Base-by-base conservation (phyloP, 1,284 basidiomycete species). In the Boletus mariae region DNA sequence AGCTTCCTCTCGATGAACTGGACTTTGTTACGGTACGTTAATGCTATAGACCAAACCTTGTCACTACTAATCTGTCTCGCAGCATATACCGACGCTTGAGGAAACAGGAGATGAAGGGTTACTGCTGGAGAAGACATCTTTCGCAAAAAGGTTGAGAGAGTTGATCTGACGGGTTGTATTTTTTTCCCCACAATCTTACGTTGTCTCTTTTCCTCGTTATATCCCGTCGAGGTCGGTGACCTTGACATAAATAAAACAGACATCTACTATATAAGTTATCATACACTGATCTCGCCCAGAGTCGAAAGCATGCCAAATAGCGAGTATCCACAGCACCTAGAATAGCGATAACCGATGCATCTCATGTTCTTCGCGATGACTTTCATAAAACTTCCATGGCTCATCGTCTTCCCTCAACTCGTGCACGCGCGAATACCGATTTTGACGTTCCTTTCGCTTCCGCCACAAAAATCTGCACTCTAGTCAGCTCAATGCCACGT, bases 381-480 rank as follows among this genome's bases (percentile, higher is more conserved):
- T 57, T 0, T 71, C 66, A 17, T 71, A 67, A 46, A 45, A 45
- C 20, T 28, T 64, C 69, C 69, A 67, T 9, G 69, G 69, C 15
- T 70, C 66, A 29, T 67, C 66, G 32, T 62, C 66, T 23, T 69
- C 57, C 42, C 64, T 63, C 41, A 69, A 20, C 31, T 65, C 62
- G 47, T 70, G 52, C 11, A 67, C 54, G 8, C 68, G 65, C 11
- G 35, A 41, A 51, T 68, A 70, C 4, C 54, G 54, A 11, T 10
- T 58, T 46, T 55, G 48, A 10, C 57, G 56, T 42, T 71, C 70
- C 31, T 0, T 46, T 25, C 53, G 52, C 46, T 17, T 61, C 34
- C 68, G 64, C 66, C 67, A 67, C 61, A 60, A 72, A 50, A 63
- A 69, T 35, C 67, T 73, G 50, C 23, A 47, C 38, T 3, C 5